phyloP scores from a whole-genome alignment of 805 yeast genomes.

The Nakazawaea ishiwadae region DNA sequence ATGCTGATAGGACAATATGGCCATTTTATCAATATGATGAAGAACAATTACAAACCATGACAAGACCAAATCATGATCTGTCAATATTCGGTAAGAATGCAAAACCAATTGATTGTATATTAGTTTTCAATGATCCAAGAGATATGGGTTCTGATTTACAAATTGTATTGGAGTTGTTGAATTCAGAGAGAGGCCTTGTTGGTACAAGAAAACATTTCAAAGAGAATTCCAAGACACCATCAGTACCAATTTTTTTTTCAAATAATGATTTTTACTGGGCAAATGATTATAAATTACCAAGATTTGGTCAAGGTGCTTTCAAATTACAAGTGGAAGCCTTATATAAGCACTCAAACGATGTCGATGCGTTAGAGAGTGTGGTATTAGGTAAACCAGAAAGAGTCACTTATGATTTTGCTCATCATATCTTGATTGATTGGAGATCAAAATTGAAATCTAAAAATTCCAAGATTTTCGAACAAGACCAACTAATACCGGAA shows the following conservation, averaged over 20 bases:
- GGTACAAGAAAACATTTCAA: conserved; percentile 49
- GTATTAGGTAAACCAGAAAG: conserved; percentile 80
- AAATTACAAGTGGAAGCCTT: conserved; percentile 57
- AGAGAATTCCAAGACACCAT: conserved; percentile 33
- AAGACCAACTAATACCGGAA: conserved; percentile 34
- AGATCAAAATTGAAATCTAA: conserved; percentile 27
- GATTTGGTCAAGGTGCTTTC: conserved; percentile 92
- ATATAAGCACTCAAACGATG: conserved; percentile 50
- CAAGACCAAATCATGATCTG: conserved; percentile 25
- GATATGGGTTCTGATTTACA: conserved; percentile 86
- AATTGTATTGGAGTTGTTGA: conserved; percentile 65
- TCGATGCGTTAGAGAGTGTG: conserved; percentile 42
- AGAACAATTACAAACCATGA: conserved; percentile 40
- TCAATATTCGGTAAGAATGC: conserved; percentile 23
- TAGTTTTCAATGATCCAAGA: conserved; percentile 85
- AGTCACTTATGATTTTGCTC: conserved; percentile 80
- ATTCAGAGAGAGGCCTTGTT: conserved; percentile 54
- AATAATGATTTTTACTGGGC: conserved; percentile 88
- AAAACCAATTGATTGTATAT: conserved; percentile 62
- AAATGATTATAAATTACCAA: conserved; percentile 67
- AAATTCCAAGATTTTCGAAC: conserved; percentile 10
- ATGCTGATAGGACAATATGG: conserved; percentile 52
- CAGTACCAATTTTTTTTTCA: conserved; percentile 71
- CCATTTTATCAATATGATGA: conserved; percentile 60
- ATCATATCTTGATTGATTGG: conserved; percentile 60